Conservation (phyloP, 306 rosid species). For the Ammopiptanthus mongolicus region DNA sequence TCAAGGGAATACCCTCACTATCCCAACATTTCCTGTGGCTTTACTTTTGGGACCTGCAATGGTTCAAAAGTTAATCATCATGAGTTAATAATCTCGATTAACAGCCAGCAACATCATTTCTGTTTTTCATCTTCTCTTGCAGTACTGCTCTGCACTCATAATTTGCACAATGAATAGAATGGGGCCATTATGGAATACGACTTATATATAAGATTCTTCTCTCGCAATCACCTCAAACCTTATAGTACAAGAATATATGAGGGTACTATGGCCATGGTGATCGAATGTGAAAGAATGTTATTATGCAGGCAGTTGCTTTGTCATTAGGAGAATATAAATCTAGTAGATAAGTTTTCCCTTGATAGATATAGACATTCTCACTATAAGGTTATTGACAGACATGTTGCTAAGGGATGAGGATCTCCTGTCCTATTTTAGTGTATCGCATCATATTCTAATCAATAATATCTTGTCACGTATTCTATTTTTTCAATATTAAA, state of each 20-base stretch:
- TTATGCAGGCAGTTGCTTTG: constrained; percentile 20
- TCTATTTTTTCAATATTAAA: no score
- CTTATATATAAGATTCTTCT: constrained; percentile 21
- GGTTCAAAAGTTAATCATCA: constrained; percentile 33
- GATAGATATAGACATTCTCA: no score
- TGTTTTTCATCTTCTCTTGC: background rate
- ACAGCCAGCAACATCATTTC: constrained; percentile 19
- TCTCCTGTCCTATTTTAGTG: no score
- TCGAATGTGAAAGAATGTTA: background rate
- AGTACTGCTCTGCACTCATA: background rate
- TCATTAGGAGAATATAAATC: constrained; percentile 16
- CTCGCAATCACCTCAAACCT: constrained; percentile 16
- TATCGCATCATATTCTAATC: no score
- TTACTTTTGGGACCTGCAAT: constrained; percentile 15
- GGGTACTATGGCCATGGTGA: background rate
- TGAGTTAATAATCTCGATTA: constrained; percentile 27
- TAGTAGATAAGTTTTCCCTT: constrained; percentile 10
- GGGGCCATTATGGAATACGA: background rate
- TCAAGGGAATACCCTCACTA: constrained; percentile 30
- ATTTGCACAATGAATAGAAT: constrained; percentile 19
- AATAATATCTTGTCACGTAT: no score
- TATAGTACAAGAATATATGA: constrained; percentile 1
- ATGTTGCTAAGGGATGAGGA: no score
- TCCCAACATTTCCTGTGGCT: constrained; percentile 21
- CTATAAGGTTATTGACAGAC: no score